phyloP scores from a whole-genome alignment of 306 rosid species.

The Sechiopsis laciniata region DNA sequence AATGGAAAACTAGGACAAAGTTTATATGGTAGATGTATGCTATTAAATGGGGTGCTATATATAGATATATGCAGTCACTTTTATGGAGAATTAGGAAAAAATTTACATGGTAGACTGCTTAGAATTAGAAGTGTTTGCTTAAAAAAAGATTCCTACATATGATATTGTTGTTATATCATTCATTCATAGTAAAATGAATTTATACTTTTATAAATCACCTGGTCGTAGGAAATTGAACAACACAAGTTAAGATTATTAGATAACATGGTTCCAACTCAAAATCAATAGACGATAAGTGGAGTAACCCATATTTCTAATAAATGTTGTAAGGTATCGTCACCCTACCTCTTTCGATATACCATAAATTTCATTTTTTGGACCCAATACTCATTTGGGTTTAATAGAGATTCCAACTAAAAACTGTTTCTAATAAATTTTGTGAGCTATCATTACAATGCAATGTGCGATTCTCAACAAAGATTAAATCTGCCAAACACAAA shows the following conservation, averaged over 20 bases:
- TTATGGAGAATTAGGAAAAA: neutral
- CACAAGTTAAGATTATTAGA: neutral
- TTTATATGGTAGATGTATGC: neutral
- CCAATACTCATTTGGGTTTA: no score
- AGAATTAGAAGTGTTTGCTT: neutral
- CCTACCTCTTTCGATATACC: no score
- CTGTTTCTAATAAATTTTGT: no score
- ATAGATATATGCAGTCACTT: neutral
- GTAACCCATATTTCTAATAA: no score
- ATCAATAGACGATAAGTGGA: no score
- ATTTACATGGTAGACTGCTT: neutral
- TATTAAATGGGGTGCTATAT: neutral
- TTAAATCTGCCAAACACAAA: neutral
- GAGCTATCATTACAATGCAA: no score
- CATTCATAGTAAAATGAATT: conserved; percentile 3
- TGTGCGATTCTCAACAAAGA: no score
- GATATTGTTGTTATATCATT: neutral
- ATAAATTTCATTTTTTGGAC: no score
- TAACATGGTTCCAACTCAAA: no score
- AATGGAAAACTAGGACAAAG: neutral
- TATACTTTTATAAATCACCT: neutral
- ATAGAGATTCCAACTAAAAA: no score
- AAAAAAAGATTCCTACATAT: neutral
- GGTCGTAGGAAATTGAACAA: neutral
- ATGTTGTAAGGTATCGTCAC: no score